Base-by-base conservation (phyloP, 2,329 filamentous ascomycete species). In the Alternaria incomplexa region DNA sequence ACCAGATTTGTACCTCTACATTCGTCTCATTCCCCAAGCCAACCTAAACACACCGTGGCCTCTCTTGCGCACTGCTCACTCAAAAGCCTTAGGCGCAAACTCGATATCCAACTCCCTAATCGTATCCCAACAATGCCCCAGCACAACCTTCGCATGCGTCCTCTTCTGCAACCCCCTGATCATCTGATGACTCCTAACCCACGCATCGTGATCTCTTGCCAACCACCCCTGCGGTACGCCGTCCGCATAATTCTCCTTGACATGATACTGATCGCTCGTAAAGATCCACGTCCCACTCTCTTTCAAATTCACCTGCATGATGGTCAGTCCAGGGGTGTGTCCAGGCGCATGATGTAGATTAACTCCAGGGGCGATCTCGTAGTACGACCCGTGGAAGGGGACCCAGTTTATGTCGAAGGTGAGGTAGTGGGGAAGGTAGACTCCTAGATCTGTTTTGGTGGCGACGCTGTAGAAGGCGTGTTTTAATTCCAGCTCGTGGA, bases 201-300 rank as follows among this genome's bases (percentile, higher is more conserved):
- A 80, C 22, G 65, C 72, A 46, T 78, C 75, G 63, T 80, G 75
- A 60, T 81, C 78, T 32, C 77, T 71, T 32, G 75, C 76, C 56
- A 80, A 57, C 79, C 79, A 80, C 1, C 79, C 78, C 57, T 80
- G 77, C 22, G 79, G 78, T 36, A 77, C 68, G 47, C 67, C 69
- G n/a, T 73, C 63, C 30, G 75, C 65, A 36, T 63, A 79, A 28
- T 80, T 81, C 69, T 80, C 78, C 54, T 67, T 68, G 3, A 81
- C 77, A 56, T 80, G 77, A 55, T 80, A 79, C 68, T 77, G 75
- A 66, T 80, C 78, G 20, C 76, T 77, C 13, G 77, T 80, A 65
- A 79, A 78, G 46, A 81, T 74, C 75, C 73, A 79, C 2, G 77
- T 78, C 20, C 79, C 79, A 25, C 62, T 68, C 25, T 78, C 67